A percentile compares a stretch with the other conserved stretches of the same genome.
phyloP scores from a whole-genome alignment of 1,284 basidiomycete genomes.

The Moniliophthora roreri region DNA sequence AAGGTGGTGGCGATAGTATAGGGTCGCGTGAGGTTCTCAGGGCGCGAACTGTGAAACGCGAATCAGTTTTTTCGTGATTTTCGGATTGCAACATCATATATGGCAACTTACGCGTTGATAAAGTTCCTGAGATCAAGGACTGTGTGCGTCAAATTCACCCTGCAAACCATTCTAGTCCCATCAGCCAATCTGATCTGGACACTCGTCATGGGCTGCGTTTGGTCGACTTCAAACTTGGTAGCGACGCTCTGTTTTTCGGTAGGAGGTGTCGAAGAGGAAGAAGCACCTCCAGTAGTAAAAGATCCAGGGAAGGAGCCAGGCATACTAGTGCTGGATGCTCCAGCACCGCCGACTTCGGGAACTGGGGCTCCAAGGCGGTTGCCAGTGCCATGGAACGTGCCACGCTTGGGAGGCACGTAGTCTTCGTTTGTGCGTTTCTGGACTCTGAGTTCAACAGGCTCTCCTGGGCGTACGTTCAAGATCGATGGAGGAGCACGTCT shows the following conservation, averaged over 20 bases:
- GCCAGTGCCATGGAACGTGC: constrained; percentile 76
- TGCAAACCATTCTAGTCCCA: constrained; percentile 85
- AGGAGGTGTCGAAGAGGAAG: constrained; percentile 21
- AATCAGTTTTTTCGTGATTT: constrained; percentile 5
- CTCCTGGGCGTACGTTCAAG: constrained; percentile 76
- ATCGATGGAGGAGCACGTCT: constrained; percentile 80
- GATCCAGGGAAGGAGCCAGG: constrained; percentile 54
- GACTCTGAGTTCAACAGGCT: constrained; percentile 87
- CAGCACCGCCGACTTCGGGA: constrained; percentile 23
- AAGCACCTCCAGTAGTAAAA: background rate
- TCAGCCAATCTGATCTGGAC: constrained; percentile 92
- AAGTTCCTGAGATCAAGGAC: constrained; percentile 84
- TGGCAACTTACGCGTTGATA: constrained; percentile 80
- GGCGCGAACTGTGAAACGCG: constrained; percentile 58
- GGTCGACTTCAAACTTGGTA: constrained; percentile 81
- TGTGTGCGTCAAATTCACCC: constrained; percentile 93
- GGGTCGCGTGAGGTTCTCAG: constrained; percentile 60
- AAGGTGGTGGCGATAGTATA: constrained; percentile 88
- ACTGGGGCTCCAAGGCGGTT: constrained; percentile 76
- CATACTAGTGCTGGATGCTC: constrained; percentile 35
- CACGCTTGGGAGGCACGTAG: constrained; percentile 56
- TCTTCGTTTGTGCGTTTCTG: constrained; percentile 74
- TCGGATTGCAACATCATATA: constrained; percentile 3
- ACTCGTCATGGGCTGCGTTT: constrained; percentile 79
- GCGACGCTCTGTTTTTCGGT: constrained; percentile 38